Evolutionary conservation across 2,329 filamentous ascomycete genomes (phyloP), one percentile per base, ranked within the genome.

Genomic region (Penicillium sp.): DNA sequence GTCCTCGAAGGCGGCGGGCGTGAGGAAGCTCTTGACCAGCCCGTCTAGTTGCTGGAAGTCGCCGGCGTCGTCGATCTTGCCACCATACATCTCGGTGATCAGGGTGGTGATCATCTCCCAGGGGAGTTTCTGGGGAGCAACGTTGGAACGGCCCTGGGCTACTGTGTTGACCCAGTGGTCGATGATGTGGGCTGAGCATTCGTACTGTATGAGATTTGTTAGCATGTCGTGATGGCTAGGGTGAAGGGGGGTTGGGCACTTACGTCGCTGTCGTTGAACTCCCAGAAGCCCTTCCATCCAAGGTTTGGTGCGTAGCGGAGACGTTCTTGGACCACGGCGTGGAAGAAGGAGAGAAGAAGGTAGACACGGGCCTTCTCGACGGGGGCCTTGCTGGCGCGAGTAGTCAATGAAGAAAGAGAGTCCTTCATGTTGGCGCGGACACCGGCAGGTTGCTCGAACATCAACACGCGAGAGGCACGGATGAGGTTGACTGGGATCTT

Each of bases 271-370:
- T 99, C 96, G 76, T 99, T 99, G 79, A 99, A 99, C 79, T 99
- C 96, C 95, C 96, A 99, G 85, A 97, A 97, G 58, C 93, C 92
- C 82, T 96, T 97, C 95, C 95, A 99, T 63, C 95, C 95, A 59
- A 99, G 83, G 60, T 86, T 94, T 0, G 95, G 96, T 26, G 94
- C 93, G 76, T 99, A 99, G 65, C 95, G 90, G 65, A 99, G 83
- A 70, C 96, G 86, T 78, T 99, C 95, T 78, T 99, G 95, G 12
- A 97, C 89, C 40, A 99, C 93, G 7, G 95, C 96, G 75, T 99
- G 95, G 70, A 99, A 76, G 85, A 99, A 98, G 3, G 91, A 95
- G 40, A 99, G 85, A 53, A 99, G 83, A 53, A 99, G 84, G 74
- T 99, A 98, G 56, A 99, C 81, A 66, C 96, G 88, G 24, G 90